Evolutionary conservation across 306 rosid species (phyloP).

Genomic region (Crataegus laevigata): DNA sequence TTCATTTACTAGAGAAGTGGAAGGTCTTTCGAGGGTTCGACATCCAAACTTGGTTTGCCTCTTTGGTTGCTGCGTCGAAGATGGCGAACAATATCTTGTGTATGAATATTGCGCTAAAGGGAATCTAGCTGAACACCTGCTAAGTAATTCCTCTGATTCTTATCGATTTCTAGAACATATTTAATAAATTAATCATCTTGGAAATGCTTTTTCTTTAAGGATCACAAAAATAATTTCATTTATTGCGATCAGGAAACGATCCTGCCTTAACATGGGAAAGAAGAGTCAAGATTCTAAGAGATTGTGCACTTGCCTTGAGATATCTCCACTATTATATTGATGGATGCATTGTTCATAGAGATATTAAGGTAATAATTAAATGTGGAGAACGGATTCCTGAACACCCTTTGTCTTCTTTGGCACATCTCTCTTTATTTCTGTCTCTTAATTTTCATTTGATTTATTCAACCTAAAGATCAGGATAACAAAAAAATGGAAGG

Average conservation of each 20-base stretch:
- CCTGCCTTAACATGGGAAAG: slow-evolving; percentile 50
- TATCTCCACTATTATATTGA: slow-evolving; percentile 70
- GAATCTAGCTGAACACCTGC: slow-evolving; percentile 77
- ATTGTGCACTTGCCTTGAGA: slow-evolving; percentile 69
- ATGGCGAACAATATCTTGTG: slow-evolving; percentile 59
- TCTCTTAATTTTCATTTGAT: neutral
- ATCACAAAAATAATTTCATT: neutral
- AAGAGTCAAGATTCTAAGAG: slow-evolving; percentile 64
- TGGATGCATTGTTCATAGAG: slow-evolving; percentile 90
- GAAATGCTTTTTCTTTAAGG: neutral
- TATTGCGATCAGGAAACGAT: slow-evolving; percentile 36
- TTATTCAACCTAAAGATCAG: neutral
- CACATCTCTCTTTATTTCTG: neutral
- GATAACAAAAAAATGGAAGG: neutral
- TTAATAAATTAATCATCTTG: neutral
- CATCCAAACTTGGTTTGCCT: slow-evolving; percentile 74
- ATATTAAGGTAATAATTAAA: slow-evolving; percentile 53
- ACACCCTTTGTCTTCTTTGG: neutral
- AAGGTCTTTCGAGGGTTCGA: slow-evolving; percentile 70
- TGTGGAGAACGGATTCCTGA: too few relatives aligned
- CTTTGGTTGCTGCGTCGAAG: slow-evolving; percentile 65
- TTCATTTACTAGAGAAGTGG: slow-evolving; percentile 58
- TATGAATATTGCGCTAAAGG: slow-evolving; percentile 71
- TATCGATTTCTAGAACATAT: neutral
- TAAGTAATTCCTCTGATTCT: slow-evolving; percentile 34